These are phyloP conservation scores for Chaetothyriales sp. DNA, from an alignment of 2,329 filamentous ascomycete species.

Conservation along the genomic window DNA sequence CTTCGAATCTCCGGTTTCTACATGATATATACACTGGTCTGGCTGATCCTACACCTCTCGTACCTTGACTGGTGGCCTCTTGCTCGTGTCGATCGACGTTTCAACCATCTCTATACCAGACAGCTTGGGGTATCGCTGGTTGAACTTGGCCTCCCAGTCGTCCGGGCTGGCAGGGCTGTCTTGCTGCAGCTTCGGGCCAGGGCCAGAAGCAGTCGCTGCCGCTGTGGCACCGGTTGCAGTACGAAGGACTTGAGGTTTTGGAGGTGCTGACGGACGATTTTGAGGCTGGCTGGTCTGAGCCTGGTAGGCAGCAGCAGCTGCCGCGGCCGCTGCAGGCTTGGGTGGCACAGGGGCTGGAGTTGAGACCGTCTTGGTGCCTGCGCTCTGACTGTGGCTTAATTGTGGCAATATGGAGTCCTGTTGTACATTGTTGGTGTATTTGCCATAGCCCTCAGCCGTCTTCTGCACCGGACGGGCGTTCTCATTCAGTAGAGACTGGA, in stretches of 20 bases:
- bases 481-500: slow-evolving; percentile 72
- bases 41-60: slow-evolving; percentile 24
- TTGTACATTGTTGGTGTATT: slow-evolving; percentile 42
- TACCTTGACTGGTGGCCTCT: slow-evolving; percentile 21
- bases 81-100: slow-evolving; percentile 38
- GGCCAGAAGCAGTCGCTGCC: slow-evolving; percentile 18
- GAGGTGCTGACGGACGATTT: slow-evolving; percentile 39
- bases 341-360: slow-evolving; percentile 1
- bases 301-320: slow-evolving; percentile 10
- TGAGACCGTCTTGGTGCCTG: neutral
- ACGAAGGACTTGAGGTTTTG: slow-evolving; percentile 45
- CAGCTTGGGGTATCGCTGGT: slow-evolving; percentile 72
- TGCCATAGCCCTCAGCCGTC: slow-evolving; percentile 81
- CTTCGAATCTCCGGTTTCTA: neutral
- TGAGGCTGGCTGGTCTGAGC: slow-evolving; percentile 1
- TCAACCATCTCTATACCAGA: slow-evolving; percentile 81
- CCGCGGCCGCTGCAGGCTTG: slow-evolving; percentile 9
- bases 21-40: neutral
- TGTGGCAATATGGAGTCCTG: neutral
- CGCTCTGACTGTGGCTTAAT: slow-evolving; percentile 11
- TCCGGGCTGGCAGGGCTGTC: slow-evolving; percentile 27
- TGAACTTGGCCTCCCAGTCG: slow-evolving; percentile 56
- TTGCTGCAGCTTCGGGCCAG: neutral
- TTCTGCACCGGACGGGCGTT: slow-evolving; percentile 48
- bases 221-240: slow-evolving; percentile 25